Conservation (phyloP, 2,329 filamentous ascomycete genomes). For the Ophiostoma montium region DNA sequence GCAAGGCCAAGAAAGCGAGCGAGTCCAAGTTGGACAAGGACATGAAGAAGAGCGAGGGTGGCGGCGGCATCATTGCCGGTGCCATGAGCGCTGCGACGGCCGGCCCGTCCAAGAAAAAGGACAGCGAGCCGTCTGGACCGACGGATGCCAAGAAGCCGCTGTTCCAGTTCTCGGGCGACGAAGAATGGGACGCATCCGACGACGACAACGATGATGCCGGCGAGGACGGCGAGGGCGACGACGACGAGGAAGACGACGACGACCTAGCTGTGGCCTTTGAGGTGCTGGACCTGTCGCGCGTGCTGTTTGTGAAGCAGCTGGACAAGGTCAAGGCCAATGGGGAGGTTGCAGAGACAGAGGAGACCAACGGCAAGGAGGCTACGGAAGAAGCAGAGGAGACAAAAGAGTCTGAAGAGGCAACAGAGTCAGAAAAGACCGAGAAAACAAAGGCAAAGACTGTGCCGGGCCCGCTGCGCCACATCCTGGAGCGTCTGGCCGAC, state of each 20-base stretch:
- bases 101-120: not conserved
- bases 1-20: constrained; percentile 26
- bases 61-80: constrained; percentile 25
- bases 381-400: constrained; percentile 13
- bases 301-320: constrained; percentile 46
- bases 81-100: constrained; percentile 26
- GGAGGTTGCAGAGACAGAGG: constrained; percentile 16
- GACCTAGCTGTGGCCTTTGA: constrained; percentile 71
- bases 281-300: constrained; percentile 65
- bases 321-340: constrained; percentile 18
- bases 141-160: constrained; percentile 52
- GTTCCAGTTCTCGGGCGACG: constrained; percentile 88
- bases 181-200: constrained; percentile 79
- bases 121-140: constrained; percentile 10
- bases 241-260: constrained; percentile 48
- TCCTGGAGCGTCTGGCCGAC: constrained; percentile 80
- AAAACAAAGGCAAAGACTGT: constrained; percentile 15
- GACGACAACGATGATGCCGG: constrained; percentile 37
- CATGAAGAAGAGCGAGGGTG: constrained; percentile 26
- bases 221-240: constrained; percentile 26
- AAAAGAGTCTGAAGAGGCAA: constrained; percentile 29
- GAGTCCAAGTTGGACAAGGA: constrained; percentile 26
- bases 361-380: constrained; percentile 18
- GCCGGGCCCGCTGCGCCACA: constrained; percentile 34
- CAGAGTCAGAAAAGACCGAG: not conserved